These are phyloP conservation scores for Megacollybia platyphylla DNA, from an alignment of 1,284 basidiomycete species.

Conservation along the genomic window DNA sequence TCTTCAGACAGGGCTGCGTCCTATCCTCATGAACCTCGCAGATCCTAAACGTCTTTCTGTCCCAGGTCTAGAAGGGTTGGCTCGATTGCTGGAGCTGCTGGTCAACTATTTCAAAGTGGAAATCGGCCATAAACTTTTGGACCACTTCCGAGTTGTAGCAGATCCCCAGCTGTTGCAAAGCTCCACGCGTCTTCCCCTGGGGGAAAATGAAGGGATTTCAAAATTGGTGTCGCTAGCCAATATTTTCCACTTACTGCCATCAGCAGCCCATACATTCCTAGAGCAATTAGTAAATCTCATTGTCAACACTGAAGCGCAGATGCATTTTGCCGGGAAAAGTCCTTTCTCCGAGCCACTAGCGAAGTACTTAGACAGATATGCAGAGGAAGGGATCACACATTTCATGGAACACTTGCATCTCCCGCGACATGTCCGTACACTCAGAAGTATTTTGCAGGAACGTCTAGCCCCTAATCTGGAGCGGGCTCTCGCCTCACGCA, in stretches of 20 bases:
- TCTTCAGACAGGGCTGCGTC: slow-evolving; percentile 88
- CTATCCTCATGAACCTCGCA: slow-evolving; percentile 96
- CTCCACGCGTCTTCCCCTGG: slow-evolving; percentile 67
- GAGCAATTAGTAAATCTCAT: slow-evolving; percentile 78
- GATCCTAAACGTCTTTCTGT: slow-evolving; percentile 93
- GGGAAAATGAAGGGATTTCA: slow-evolving; percentile 85
- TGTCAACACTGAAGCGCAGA: slow-evolving; percentile 86
- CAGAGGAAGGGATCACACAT: slow-evolving; percentile 74
- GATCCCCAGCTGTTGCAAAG: slow-evolving; percentile 76
- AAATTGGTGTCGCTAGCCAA: slow-evolving; percentile 92
- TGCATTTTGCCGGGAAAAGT: slow-evolving; percentile 83
- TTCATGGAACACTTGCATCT: slow-evolving; percentile 74
- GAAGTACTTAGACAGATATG: slow-evolving; percentile 87
- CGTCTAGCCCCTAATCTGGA: slow-evolving; percentile 67
- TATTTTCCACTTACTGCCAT: slow-evolving; percentile 92
- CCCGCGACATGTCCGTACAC: slow-evolving; percentile 65
- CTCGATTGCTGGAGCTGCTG: slow-evolving; percentile 87
- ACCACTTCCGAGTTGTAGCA: slow-evolving; percentile 88
- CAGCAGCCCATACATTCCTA: slow-evolving; percentile 88
- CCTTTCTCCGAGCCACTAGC: slow-evolving; percentile 93
- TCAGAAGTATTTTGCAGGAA: slow-evolving; percentile 72
- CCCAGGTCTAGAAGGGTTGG: slow-evolving; percentile 90
- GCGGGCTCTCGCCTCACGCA: slow-evolving; percentile 59
- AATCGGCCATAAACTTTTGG: slow-evolving; percentile 94
- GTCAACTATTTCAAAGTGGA: slow-evolving; percentile 99